Evolutionary conservation across 805 yeast species (phyloP).

Genomic region (Cephaloascus albidus): DNA sequence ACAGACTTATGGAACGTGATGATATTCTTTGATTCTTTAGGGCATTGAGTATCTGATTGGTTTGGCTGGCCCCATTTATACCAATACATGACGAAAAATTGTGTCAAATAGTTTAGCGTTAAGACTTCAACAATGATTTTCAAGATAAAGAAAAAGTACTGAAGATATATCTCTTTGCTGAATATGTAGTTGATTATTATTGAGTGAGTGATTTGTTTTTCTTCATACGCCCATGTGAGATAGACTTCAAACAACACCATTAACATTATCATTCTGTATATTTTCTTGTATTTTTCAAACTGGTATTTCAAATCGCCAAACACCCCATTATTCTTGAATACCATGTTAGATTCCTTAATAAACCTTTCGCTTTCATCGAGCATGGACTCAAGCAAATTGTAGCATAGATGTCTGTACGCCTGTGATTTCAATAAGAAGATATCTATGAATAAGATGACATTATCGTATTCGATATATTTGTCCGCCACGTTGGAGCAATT

Average conservation of each 20-base stretch:
- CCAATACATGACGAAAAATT: constrained; percentile 9
- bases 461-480: constrained; percentile 85
- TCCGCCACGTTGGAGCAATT: constrained; percentile 73
- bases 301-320: background rate
- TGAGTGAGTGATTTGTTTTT: constrained; percentile 35
- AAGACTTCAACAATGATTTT: constrained; percentile 40
- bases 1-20: constrained; percentile 29
- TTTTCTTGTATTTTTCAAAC: constrained; percentile 10
- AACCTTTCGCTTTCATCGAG: background rate
- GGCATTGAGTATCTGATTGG: too few relatives aligned
- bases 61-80: constrained; percentile 18
- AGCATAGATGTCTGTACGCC: constrained; percentile 81
- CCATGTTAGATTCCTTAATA: background rate
- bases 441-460: constrained; percentile 76
- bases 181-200: constrained; percentile 14
- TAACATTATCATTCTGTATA: constrained; percentile 43
- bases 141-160: constrained; percentile 47
- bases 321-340: background rate
- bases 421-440: constrained; percentile 76
- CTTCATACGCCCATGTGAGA: constrained; percentile 86
- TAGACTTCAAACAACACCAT: constrained; percentile 81
- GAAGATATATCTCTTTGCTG: constrained; percentile 28
- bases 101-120: constrained; percentile 27
- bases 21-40: constrained; percentile 2
- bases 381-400: constrained; percentile 41